Conservation (phyloP, 2,329 filamentous ascomycete species). For the Aspergillus sp. region DNA sequence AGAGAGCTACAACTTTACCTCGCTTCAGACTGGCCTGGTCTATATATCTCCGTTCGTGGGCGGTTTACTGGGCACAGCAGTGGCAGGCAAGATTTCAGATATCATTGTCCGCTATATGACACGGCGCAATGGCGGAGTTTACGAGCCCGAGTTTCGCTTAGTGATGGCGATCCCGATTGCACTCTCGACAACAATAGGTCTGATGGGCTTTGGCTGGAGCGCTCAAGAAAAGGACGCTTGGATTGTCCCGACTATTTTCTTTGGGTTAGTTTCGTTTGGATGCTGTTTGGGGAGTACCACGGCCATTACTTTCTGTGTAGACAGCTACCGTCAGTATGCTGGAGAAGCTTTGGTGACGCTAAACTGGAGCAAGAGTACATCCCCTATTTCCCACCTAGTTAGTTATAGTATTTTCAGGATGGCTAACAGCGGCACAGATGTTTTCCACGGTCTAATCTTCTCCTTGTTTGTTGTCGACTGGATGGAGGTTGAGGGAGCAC, state of each 20-base stretch:
- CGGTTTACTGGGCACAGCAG: conserved; percentile 83
- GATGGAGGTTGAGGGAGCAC: conserved; percentile 73
- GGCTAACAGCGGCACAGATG: conserved; percentile 48
- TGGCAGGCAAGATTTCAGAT: conserved; percentile 86
- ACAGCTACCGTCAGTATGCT: conserved; percentile 89
- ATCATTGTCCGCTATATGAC: conserved; percentile 80
- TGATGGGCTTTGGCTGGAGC: conserved; percentile 98
- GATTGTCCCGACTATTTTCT: conserved; percentile 93
- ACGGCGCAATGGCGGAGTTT: conserved; percentile 83
- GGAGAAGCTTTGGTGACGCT: conserved; percentile 91
- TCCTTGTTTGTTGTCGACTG: conserved; percentile 84
- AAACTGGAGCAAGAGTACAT: conserved; percentile 83
- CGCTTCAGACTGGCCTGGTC: conserved; percentile 78
- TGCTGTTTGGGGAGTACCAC: conserved; percentile 89
- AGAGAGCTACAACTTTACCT: conserved; percentile 74
- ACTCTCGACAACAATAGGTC: conserved; percentile 74
- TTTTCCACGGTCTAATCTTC: conserved; percentile 87
- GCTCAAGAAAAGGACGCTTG: conserved; percentile 71
- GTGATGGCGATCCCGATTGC: conserved; percentile 83
- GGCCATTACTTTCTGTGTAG: conserved; percentile 89
- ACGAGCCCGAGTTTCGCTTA: conserved; percentile 90
- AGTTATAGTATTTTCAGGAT: neutral
- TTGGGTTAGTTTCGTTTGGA: conserved; percentile 87
- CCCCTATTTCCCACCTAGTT: neutral
- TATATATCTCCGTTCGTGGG: conserved; percentile 90